These are phyloP conservation scores for Fagopyrum tataricum DNA, from an alignment of 148 eudicot genomes.

Conservation along the genomic window DNA sequence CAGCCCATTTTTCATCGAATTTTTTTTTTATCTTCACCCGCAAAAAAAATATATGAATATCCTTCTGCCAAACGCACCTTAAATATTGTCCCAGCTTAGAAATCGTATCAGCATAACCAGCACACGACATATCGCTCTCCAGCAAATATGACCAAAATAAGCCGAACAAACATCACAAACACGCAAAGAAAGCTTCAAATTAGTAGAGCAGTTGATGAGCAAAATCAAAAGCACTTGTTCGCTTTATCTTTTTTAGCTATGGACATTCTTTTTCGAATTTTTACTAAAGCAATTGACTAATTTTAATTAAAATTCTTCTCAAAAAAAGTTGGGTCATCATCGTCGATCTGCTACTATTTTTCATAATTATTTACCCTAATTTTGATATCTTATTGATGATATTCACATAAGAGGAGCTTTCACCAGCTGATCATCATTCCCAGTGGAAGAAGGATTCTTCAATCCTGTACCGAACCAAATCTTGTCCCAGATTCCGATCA, in stretches of 20 bases:
- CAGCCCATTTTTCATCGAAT: no score
- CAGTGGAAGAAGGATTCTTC: neutral
- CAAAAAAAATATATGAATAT: no score
- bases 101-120: no score
- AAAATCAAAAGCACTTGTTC: neutral
- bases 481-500: neutral
- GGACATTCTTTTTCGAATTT: neutral
- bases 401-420: neutral
- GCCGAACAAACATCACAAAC: neutral
- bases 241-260: neutral
- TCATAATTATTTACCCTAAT: slow-evolving; percentile 6
- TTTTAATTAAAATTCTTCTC: neutral
- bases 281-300: neutral
- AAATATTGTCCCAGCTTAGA: no score
- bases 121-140: neutral
- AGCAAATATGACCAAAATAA: neutral
- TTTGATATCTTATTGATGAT: neutral
- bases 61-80: no score
- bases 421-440: neutral
- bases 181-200: neutral
- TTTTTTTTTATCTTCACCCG: no score
- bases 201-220: neutral
- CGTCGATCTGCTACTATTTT: neutral
- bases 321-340: neutral
- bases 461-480: neutral